Conservation (phyloP, 2,329 filamentous ascomycete species). For the Aspergillus quadrilineatus region DNA sequence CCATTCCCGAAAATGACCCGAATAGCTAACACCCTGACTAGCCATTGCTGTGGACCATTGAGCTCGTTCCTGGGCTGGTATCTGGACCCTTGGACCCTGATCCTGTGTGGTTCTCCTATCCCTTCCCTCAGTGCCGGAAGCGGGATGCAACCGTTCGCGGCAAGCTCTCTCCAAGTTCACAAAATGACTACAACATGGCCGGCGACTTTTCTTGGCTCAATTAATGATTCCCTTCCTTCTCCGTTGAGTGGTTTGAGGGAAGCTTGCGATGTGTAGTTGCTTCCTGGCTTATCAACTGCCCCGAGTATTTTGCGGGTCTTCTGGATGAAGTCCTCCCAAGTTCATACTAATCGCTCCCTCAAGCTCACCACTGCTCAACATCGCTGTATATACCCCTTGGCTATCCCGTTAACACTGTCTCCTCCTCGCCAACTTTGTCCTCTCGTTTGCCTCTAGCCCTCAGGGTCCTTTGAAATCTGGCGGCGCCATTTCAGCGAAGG, state of each 20-base stretch:
- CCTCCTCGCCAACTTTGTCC: no score
- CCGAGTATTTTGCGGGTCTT: no score
- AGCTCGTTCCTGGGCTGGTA: neutral
- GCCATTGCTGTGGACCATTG: neutral
- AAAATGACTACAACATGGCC: neutral
- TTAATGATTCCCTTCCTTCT: neutral
- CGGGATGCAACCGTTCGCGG: constrained; percentile 9
- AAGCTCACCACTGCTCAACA: no score
- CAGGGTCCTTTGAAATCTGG: no score
- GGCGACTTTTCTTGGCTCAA: neutral
- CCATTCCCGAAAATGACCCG: no score
- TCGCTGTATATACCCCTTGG: no score
- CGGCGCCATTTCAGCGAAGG: neutral
- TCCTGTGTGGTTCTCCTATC: neutral
- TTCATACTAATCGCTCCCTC: no score
- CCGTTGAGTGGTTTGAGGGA: neutral
- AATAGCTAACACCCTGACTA: neutral
- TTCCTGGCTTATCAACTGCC: neutral
- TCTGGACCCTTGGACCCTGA: neutral
- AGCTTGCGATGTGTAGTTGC: neutral
- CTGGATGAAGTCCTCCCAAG: no score
- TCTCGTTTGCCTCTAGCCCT: no score
- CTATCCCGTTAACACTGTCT: no score
- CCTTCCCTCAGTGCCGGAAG: constrained; percentile 1
- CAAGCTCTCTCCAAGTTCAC: neutral